These are phyloP conservation scores for Boletus rubroflammeus DNA, from an alignment of 768 basidiomycete species.

Conservation along the genomic window DNA sequence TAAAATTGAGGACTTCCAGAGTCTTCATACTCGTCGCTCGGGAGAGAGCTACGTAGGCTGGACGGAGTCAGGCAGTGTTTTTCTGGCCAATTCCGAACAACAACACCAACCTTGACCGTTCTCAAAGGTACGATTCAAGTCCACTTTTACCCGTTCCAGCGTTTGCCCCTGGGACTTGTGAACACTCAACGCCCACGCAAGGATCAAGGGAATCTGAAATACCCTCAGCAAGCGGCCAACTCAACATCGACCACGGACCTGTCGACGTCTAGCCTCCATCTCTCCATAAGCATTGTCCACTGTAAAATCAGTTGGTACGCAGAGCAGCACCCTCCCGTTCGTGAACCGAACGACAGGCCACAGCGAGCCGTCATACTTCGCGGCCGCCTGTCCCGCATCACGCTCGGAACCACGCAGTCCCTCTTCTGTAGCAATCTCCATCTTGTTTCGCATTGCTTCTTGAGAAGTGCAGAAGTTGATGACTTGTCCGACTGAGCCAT, in stretches of 20 bases:
- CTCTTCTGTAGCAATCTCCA: constrained; percentile 37
- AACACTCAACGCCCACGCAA: constrained; percentile 87
- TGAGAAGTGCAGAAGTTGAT: constrained; percentile 41
- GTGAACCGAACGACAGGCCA: constrained; percentile 67
- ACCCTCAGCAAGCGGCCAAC: constrained; percentile 16
- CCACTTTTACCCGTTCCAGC: constrained; percentile 76
- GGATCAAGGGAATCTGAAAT: constrained; percentile 50
- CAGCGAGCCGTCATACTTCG: constrained; percentile 24
- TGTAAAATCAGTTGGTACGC: constrained; percentile 58
- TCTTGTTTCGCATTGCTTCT: constrained; percentile 40
- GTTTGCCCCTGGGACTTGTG: constrained; percentile 94
- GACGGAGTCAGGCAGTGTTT: neutral
- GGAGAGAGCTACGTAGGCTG: constrained; percentile 71
- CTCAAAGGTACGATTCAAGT: constrained; percentile 74
- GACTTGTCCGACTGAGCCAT: constrained; percentile 64
- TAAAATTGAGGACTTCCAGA: constrained; percentile 64
- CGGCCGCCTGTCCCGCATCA: constrained; percentile 11
- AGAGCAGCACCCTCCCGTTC: constrained; percentile 43
- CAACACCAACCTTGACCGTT: constrained; percentile 61
- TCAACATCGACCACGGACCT: constrained; percentile 37
- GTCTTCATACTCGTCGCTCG: constrained; percentile 65
- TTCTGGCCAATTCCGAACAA: neutral
- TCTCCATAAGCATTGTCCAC: constrained; percentile 56
- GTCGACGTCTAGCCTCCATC: constrained; percentile 56
- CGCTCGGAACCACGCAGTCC: constrained; percentile 31